Evolutionary conservation across 1,284 basidiomycete species (phyloP).

Genomic region (Rhizoctonia solani): DNA sequence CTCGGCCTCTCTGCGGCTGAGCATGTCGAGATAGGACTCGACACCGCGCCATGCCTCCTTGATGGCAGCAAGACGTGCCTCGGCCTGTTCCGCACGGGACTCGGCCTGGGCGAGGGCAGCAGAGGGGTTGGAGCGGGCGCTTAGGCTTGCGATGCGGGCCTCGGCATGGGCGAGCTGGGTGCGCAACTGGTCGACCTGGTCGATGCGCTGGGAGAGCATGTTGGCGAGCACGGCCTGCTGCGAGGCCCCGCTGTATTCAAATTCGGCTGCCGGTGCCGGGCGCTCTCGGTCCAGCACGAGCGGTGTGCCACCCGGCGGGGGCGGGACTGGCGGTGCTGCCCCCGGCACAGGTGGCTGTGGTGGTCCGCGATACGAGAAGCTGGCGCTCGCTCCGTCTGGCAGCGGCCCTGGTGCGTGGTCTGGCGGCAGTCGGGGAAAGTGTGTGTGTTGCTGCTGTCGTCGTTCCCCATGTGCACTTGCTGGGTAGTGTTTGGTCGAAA

Average conservation of each 20-base stretch:
- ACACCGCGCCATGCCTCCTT: constrained; percentile 27
- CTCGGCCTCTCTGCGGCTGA: constrained; percentile 16
- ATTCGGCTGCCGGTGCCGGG: background rate
- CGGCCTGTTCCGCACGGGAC: constrained; percentile 18
- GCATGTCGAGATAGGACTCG: constrained; percentile 27
- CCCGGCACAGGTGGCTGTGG: constrained; percentile 17
- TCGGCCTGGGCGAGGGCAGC: constrained; percentile 26
- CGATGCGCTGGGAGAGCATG: constrained; percentile 33
- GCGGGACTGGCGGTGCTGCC: constrained; percentile 15
- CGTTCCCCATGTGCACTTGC: constrained; percentile 16
- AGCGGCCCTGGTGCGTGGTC: constrained; percentile 18
- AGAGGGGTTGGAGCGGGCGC: constrained; percentile 8
- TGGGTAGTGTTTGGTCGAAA: constrained; percentile 24
- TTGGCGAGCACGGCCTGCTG: constrained; percentile 28
- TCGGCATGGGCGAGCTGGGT: constrained; percentile 29
- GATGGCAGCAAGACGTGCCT: constrained; percentile 25
- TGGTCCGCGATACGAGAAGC: constrained; percentile 27
- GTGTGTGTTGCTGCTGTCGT: constrained; percentile 15
- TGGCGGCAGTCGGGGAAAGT: constrained; percentile 22
- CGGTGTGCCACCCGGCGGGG: constrained; percentile 7
- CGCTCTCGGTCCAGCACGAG: constrained; percentile 28
- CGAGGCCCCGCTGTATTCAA: background rate
- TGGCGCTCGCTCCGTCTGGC: constrained; percentile 19
- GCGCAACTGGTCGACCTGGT: constrained; percentile 34
- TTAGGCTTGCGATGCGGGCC: constrained; percentile 18